Evolutionary conservation across 2,329 filamentous ascomycete genomes (phyloP).

Genomic region (Pseudogymnoascus sp.): DNA sequence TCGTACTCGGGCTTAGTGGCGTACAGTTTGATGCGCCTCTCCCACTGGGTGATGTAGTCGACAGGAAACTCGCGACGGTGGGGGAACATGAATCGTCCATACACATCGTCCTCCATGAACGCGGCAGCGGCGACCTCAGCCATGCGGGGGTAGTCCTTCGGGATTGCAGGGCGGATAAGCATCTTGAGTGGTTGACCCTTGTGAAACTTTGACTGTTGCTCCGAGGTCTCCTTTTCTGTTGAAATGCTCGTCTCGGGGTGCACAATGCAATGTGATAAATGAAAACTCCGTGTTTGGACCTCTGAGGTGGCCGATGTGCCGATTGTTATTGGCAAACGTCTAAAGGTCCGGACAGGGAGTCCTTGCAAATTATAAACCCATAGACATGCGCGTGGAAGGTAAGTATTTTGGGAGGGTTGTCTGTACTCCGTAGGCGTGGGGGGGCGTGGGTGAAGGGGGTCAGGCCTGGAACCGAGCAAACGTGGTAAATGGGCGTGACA

Average conservation of each 20-base stretch:
- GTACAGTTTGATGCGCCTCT: constrained; percentile 27
- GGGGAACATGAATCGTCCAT: constrained; percentile 31
- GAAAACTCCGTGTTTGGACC: not conserved
- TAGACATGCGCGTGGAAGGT: not conserved
- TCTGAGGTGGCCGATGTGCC: not conserved
- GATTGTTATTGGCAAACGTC: not conserved
- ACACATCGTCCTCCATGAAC: constrained; percentile 31
- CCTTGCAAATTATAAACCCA: not conserved
- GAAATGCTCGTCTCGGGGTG: not conserved
- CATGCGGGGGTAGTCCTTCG: constrained; percentile 17
- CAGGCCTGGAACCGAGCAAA: constrained; percentile 3
- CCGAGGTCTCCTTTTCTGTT: not conserved
- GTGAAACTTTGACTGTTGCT: not conserved
- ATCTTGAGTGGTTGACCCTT: constrained; percentile 2
- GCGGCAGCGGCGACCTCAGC: constrained; percentile 27
- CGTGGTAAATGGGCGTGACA: constrained; percentile 1
- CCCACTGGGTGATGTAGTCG: constrained; percentile 29
- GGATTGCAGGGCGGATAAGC: constrained; percentile 11
- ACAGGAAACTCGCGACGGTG: constrained; percentile 27
- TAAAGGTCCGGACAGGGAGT: not conserved
- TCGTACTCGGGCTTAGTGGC: constrained; percentile 16
- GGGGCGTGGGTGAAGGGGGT: not conserved
- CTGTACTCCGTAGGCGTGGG: not conserved
- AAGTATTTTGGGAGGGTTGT: not conserved
- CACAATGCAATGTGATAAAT: not conserved